A percentile compares a stretch with the other conserved stretches of the same genome.
Evolutionary conservation across 108 stramenopile genomes (phyloP).

Genomic region (Fragilaria crotonensis): DNA sequence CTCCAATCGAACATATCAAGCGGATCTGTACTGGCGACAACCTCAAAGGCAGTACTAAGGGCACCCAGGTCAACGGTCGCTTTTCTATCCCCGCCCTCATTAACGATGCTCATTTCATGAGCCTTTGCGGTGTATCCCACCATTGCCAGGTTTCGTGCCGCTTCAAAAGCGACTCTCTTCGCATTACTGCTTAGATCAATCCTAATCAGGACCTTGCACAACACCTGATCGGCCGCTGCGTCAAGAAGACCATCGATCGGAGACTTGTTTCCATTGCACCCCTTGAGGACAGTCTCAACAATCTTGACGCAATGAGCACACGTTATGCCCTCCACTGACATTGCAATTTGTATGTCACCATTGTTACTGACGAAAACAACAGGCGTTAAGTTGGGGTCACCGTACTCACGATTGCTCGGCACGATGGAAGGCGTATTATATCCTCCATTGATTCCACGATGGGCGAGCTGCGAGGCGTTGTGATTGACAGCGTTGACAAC

Average conservation of each 20-base stretch:
- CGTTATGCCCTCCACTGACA: constrained; percentile 79
- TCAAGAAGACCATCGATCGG: constrained; percentile 81
- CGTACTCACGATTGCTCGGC: constrained; percentile 37
- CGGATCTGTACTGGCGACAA: constrained; percentile 28
- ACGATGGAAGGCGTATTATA: constrained; percentile 4
- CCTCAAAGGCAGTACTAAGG: constrained; percentile 49
- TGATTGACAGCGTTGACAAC: constrained; percentile 62
- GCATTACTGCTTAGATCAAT: constrained; percentile 51
- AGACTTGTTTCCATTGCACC: constrained; percentile 76
- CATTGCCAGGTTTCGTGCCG: constrained; percentile 73
- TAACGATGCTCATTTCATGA: constrained; percentile 48
- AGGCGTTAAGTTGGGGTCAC: constrained; percentile 67
- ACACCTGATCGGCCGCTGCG: constrained; percentile 67
- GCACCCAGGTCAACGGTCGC: constrained; percentile 28
- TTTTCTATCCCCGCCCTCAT: constrained; percentile 24
- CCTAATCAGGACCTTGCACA: constrained; percentile 54
- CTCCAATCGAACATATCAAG: constrained; percentile 67
- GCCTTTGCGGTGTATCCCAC: constrained; percentile 80
- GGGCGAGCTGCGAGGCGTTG: constrained; percentile 68
- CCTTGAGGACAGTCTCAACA: constrained; percentile 83
- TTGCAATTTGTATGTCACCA: constrained; percentile 70
- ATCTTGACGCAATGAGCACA: constrained; percentile 88
- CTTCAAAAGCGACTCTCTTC: constrained; percentile 71
- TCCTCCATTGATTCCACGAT: constrained; percentile 32
- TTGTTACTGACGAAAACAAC: constrained; percentile 54